These are phyloP conservation scores for Elasticomyces elasticus DNA, from an alignment of 495 filamentous ascomycete species.

Conservation along the genomic window DNA sequence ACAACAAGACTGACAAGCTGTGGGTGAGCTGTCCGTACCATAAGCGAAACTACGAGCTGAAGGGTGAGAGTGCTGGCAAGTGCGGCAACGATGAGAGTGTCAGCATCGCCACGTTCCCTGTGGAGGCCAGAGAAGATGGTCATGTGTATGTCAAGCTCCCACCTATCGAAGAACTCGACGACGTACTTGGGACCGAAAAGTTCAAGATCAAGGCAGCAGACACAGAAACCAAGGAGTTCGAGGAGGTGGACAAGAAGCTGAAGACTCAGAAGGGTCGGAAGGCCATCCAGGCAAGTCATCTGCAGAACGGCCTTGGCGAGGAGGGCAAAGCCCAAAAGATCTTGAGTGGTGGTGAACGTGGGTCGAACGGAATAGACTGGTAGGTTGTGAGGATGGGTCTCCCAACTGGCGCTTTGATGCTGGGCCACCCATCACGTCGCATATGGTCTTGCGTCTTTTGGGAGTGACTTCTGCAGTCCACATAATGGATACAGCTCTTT, in stretches of 20 bases:
- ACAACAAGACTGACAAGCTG: slow-evolving; percentile 44
- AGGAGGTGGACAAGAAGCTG: slow-evolving; percentile 83
- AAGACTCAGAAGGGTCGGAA: slow-evolving; percentile 73
- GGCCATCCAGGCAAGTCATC: slow-evolving; percentile 39
- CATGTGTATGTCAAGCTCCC: slow-evolving; percentile 82
- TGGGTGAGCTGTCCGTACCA: slow-evolving; percentile 89
- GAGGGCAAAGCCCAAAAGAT: slow-evolving; percentile 37
- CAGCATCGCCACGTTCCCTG: slow-evolving; percentile 78
- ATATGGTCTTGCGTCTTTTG: too few relatives aligned
- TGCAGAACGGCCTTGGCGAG: slow-evolving; percentile 34
- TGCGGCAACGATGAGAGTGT: slow-evolving; percentile 70
- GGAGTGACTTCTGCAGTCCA: too few relatives aligned
- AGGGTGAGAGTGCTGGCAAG: slow-evolving; percentile 53
- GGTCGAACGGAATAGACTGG: slow-evolving; percentile 58
- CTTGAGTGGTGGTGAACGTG: slow-evolving; percentile 38
- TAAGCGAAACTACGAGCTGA: slow-evolving; percentile 83
- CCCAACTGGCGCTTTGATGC: too few relatives aligned
- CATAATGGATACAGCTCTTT: too few relatives aligned
- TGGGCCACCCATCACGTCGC: too few relatives aligned
- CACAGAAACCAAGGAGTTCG: slow-evolving; percentile 50
- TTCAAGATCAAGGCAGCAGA: slow-evolving; percentile 77
- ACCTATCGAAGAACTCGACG: slow-evolving; percentile 75
- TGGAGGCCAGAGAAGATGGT: slow-evolving; percentile 68
- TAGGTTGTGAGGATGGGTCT: slow-evolving; percentile 29
- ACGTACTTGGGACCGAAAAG: slow-evolving; percentile 64